Evolutionary conservation across 805 yeast genomes (phyloP), one percentile per base, ranked within the genome.

Genomic region (Candida odintsovae): DNA sequence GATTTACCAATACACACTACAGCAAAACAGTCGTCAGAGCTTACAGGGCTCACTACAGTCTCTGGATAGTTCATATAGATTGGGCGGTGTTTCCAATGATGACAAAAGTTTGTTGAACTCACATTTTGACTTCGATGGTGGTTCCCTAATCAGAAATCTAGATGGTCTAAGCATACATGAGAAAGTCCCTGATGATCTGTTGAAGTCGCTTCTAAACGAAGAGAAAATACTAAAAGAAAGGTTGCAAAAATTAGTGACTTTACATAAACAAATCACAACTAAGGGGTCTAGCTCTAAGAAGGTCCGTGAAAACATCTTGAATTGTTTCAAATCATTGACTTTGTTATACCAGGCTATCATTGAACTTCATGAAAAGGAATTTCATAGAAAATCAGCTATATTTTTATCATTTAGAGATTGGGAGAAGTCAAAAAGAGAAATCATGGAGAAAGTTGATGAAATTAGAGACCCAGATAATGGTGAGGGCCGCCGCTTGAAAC

Each of bases 281-380:
- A 49, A 56, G 13, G 76, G 77, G 1, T 61, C 64, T 45, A 58
- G 57, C 37, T 54, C 65, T 2, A 48, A 51, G 40, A 48, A 57
- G 9, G 50, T 68, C 6, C 51, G 77, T 44, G 48, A 48, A 7
- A 58, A 57, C 51, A 61, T 72, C 6, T 40, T 56, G 1, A 61
- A 60, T 26, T 58, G 61, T 43, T 66, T 68, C 44, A 63, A 59
- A 41, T 67, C 65, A 42, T 50, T 73, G 25, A 62, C 70, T 1
- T 68, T 67, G 43, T 61, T 66, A 33, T 66, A 70, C 49, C 64
- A 67, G 42, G 64, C 75, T 2, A 62, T 72, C 38, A 58, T 65
- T 43, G 80, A 75, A 50, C 51, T 73, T 3, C 75, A 74, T 52
- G 50, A 56, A 4, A 58, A 58, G 10, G 76, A 73, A 26, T 50